Evolutionary conservation across 192 early-diverging fungal species (phyloP).

Genomic region (Coemansia sp.): DNA sequence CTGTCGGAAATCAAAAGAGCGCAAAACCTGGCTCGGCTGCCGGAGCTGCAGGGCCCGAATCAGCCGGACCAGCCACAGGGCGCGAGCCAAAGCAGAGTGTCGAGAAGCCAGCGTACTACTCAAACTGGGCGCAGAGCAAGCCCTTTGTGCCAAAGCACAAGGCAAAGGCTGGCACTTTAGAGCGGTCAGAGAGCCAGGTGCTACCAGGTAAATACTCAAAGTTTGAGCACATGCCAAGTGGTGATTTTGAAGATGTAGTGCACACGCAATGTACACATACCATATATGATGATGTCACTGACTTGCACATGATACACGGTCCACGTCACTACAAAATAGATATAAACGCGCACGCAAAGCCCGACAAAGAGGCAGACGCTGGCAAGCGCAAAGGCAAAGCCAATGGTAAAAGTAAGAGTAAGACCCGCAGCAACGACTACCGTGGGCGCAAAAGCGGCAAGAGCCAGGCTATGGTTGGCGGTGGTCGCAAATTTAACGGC

Average conservation of each 20-base stretch:
- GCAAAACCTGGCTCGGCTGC: background rate
- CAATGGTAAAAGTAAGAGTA: constrained; percentile 3
- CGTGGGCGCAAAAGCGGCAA: constrained; percentile 23
- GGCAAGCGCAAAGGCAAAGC: constrained; percentile 10
- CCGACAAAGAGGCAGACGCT: background rate
- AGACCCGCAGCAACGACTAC: background rate
- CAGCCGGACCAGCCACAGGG: background rate
- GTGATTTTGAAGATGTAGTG: background rate
- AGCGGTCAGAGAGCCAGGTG: background rate
- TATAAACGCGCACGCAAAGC: background rate
- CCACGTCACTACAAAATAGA: constrained; percentile 3
- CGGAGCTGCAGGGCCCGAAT: background rate
- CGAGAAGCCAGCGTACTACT: background rate
- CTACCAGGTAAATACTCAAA: background rate
- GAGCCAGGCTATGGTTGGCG: constrained; percentile 22
- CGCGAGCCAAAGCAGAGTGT: background rate
- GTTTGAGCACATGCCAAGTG: background rate
- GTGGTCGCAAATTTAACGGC: constrained; percentile 42
- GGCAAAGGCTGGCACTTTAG: background rate
- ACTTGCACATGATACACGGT: background rate
- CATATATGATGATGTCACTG: constrained; percentile 2
- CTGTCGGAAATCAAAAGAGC: background rate
- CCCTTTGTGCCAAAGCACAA: background rate
- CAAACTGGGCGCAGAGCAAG: background rate
- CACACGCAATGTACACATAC: background rate